Base-by-base conservation (phyloP, 257 asterid species). In the Scutellaria minor region DNA sequence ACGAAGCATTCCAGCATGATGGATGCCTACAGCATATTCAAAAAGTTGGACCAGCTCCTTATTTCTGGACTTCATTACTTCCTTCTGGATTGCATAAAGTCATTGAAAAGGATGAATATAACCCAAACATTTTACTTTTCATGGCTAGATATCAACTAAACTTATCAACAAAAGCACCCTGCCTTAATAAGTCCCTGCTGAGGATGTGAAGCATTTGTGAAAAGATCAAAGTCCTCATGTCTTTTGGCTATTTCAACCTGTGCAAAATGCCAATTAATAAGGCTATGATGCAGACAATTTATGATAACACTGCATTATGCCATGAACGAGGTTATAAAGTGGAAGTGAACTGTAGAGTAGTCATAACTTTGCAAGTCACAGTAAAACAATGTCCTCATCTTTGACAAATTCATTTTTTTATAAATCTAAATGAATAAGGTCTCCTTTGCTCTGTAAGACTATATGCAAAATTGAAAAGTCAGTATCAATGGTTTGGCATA, bases 1-100 rank as follows among this genome's bases (percentile, higher is more conserved):
- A 37, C 99, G 97, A 68, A 94, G 80, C 99, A 94, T 94, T 76
- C 99, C 99, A 71, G 99, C 99, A 83, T 94, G 97, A 84, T 94
- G 99, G 77, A 94, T 86, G 60, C 99, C 99, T 71, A 94, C 81
- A 83, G 96, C 97, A 72, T 84, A 56, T 61, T 91, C 98, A 75
- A 91, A 94, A 63, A 88, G 85, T 72, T 91, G 91, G 69, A 91
- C 97, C 55, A 94, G 87, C 84, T 91, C 88, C 86, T 67, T 91
- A 78, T 94, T 94, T 90, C 91, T 90, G 73, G 99, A 94, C 95
- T 91, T 94, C 76, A 87, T 60, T 70, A 91, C 99, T 78, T 94
- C 99, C 79, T 78, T 89, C 99, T 94, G 88, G 76, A 79, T 77
- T 59, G 76, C 75, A 76, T 18, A 69, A 77, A 74, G 54, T 67